Conservation (phyloP, 306 rosid species). For the apple (Malus domestica) region ASM211411v1 NC_041800.1:268001-268500, state of each 20-base stretch:
- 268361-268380: background rate
- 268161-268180: constrained; percentile 51
- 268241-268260: background rate
- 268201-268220: background rate
- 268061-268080: constrained; percentile 41
- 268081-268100: constrained; percentile 54
- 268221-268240: background rate
- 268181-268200: constrained; percentile 33
- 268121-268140: constrained; percentile 50
- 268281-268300: no score
- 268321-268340: no score
- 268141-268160: constrained; percentile 50
- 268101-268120: constrained; percentile 67
- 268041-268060: constrained; percentile 66
- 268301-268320: no score
- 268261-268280: background rate
- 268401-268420: background rate
- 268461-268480: background rate
- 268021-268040: constrained; percentile 80
- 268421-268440: background rate
- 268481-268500: background rate
- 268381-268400: background rate
- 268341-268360: no score
- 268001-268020: constrained; percentile 85
- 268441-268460: background rate